Evolutionary conservation across 805 yeast genomes (phyloP), one percentile per base, ranked within the genome.

Genomic region (Brettanomyces naardenensis): DNA sequence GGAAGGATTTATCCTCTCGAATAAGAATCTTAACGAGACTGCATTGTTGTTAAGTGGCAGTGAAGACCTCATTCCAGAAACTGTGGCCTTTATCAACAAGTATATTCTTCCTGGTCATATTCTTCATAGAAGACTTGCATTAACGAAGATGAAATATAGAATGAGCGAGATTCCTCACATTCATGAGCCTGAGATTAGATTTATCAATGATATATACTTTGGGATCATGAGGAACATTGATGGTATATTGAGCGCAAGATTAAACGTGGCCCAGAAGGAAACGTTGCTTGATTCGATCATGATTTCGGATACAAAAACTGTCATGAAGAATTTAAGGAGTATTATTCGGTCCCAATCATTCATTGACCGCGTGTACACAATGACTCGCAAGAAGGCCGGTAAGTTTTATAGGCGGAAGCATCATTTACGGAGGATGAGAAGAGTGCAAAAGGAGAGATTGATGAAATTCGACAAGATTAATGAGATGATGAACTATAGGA

Each of bases 1-100:
- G 1, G 46, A 45, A 6, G 62, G 64, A 2, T 48, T 60, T 30
- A 28, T 52, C 3, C 42, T 62, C 19, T 48, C 56, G 17, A 52
- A 51, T 30, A 33, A 38, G 7, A 53, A 49, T 35, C 33, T 52
- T 37, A 58, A 57, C 39, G 51, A 51, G 11, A 47, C 62, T 0
- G 61, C 59, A 7, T 23, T 52, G 20, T 22, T 39, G 3, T 29
- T 59, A 23, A 48, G 57, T 29, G 19, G 35, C 6, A 41, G 50
- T 26, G 38, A 48, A 2, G 43, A 35, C 5, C 38, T 48, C 18
- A 39, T 54, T 17, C 33, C 44, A 14, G 45, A 47, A 5, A 47
- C 58, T 4, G 46, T 60, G 14, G 27, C 27, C 18, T 52, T 61
- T 30, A 44, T 57, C 33, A 61, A 62, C 35, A 41, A 38, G 22